Evolutionary conservation across 495 filamentous ascomycete species (phyloP).

Genomic region (Xylaria curta): DNA sequence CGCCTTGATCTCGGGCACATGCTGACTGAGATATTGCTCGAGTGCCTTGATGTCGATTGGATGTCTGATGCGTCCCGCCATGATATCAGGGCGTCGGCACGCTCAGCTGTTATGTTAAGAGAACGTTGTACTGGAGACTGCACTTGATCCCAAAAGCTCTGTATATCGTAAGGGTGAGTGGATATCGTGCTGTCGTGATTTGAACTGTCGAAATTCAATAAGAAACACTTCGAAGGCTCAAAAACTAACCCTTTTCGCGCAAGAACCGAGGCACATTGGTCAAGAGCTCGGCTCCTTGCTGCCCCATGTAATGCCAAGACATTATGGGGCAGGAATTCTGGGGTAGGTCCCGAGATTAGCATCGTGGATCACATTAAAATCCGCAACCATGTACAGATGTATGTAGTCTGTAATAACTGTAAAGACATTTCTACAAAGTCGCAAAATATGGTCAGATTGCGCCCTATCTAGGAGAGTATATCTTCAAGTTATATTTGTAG

Average conservation of each 20-base stretch:
- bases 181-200: constrained; percentile 1
- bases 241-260: constrained; percentile 2
- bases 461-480: constrained; percentile 53
- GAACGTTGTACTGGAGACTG: neutral
- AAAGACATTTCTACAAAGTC: neutral
- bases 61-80: constrained; percentile 90
- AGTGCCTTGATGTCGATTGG: constrained; percentile 81
- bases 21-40: constrained; percentile 74
- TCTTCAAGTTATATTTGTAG: constrained; percentile 62
- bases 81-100: constrained; percentile 41
- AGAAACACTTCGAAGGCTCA: neutral
- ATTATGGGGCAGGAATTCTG: neutral
- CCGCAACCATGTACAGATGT: too few relatives aligned
- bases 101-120: neutral
- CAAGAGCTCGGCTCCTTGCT: neutral
- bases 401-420: too few relatives aligned
- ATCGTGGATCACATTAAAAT: neutral
- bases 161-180: neutral
- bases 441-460: constrained; percentile 65
- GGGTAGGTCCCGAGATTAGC: neutral
- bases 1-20: constrained; percentile 78
- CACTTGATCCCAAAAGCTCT: neutral
- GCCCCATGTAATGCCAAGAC: neutral
- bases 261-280: constrained; percentile 12
- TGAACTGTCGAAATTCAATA: neutral